Evolutionary conservation across 306 rosid genomes (phyloP), one percentile per base, ranked within the genome.

Genomic region (Begonia loranthoides): DNA sequence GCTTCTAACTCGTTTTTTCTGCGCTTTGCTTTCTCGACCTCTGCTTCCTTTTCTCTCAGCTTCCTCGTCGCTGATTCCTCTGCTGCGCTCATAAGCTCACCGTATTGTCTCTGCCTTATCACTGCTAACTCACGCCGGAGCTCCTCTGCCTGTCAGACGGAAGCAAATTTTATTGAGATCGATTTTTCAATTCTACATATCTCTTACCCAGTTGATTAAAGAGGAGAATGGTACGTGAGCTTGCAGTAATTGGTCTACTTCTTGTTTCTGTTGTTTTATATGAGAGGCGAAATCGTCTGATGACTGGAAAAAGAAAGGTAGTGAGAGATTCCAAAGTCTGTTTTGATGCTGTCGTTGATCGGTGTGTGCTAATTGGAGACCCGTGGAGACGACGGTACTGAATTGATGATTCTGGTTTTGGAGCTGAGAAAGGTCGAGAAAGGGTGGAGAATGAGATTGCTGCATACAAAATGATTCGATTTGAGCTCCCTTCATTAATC

Each of bases 341-440:
- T 28, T 1, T 49, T 49, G 21, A 9, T 71, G 80, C 5, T 70
- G 84, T 13, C 62, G 76, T 39, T 69, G 80, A 55, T 77, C 83
- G 2, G 73, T 80, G 17, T 78, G 83, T 14, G 92, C 86, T 66
- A 85, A 76, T 4, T 86, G 69, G 48, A 90, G 64, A 17, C 99
- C 99, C 0, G 95, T 90, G 45, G 97, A 85, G 64, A 90, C 95
- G 12, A 70, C 83, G 8, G 36, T 28, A 81, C 79, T 88, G 51
- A 76, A 78, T 10, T 73, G 9, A 40, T 28, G 36, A 28, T 28
- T 28, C 36, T 39, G 64, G 41, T 48, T 68, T 44, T 89, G 95
- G 71, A 85, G 87, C 58, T 85, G 95, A 59, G 94, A 77, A 51
- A 82, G 77, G 58, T 90, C 86, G 55, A 85, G 63, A 46, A 90